These are phyloP conservation scores for Boletales sp. DNA, from an alignment of 768 basidiomycete genomes.

Conservation along the genomic window DNA sequence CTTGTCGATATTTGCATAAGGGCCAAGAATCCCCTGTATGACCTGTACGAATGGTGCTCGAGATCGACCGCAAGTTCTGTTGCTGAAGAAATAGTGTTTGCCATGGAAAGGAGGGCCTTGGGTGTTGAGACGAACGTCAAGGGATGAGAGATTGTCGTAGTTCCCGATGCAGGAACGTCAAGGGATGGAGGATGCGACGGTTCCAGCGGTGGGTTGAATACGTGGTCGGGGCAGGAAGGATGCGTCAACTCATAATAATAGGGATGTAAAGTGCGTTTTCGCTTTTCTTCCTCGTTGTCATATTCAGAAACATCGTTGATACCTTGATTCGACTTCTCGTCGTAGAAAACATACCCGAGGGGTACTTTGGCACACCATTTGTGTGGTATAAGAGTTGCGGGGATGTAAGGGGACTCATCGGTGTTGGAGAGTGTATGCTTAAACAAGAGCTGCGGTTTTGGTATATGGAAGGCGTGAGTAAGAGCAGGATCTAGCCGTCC, in stretches of 20 bases:
- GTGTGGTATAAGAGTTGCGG: conserved; percentile 50
- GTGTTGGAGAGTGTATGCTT: conserved; percentile 55
- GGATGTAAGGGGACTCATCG: conserved; percentile 58
- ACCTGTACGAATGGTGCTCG: conserved; percentile 88
- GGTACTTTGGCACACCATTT: conserved; percentile 87
- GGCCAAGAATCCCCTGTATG: conserved; percentile 84
- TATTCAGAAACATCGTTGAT: conserved; percentile 11
- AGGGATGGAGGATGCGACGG: conserved; percentile 58
- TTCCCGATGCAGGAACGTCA: conserved; percentile 41
- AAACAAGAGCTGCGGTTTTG: conserved; percentile 83
- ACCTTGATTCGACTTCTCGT: conserved; percentile 24
- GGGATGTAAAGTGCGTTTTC: conserved; percentile 51
- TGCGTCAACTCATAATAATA: conserved; percentile 85
- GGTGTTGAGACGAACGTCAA: conserved; percentile 69
- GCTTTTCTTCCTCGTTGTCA: conserved; percentile 17
- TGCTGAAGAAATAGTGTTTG: conserved; percentile 60
- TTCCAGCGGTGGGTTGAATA: conserved; percentile 49
- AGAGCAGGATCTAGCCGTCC: conserved; percentile 57
- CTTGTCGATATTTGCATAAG: conserved; percentile 90
- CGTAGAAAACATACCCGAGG: conserved; percentile 56
- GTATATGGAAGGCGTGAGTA: conserved; percentile 69
- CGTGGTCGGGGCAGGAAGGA: conserved; percentile 62
- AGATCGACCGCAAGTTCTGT: conserved; percentile 89
- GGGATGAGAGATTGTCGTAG: conserved; percentile 26
- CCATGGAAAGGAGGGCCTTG: conserved; percentile 54